Base-by-base conservation (phyloP, 768 basidiomycete genomes). In the Rhodosporidiobolus sp. region DNA sequence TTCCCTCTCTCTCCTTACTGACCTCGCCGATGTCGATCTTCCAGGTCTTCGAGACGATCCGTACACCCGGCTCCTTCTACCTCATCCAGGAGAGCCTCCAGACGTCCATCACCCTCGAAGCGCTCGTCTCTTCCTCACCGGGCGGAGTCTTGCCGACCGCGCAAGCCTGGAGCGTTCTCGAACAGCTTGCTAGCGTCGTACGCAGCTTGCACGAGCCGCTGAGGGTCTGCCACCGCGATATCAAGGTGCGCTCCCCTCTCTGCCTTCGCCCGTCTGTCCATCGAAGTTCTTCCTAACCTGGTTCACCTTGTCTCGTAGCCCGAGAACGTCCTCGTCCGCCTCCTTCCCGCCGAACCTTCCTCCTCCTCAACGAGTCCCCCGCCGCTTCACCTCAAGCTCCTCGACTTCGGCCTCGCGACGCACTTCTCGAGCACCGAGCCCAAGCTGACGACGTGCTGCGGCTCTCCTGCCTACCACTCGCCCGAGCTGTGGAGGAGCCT, bases 371-470 rank as follows among this genome's bases (percentile, higher is more conserved):
- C n/a, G n/a, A n/a, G n/a, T n/a, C n/a, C n/a, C n/a, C n/a, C n/a
- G n/a, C n/a, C n/a, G 0, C 59, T 75, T 1, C 46, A 63, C 7
- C 79, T 83, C 72, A 73, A 82, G 30, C 75, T 84, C 24, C 78
- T 84, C 61, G 83, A 84, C 77, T 80, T 84, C 30, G 83, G 83
- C 0, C 78, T 84, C 24, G 82, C 83, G 8, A 84, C 83, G 4
- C 81, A 82, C 59, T 84, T 79, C 63, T 81, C 81, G 24, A 65
- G 76, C 10, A 79, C 79, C 50, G 76, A 82, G 65, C 77, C 83
- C 12, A 81, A 80, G 65, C 75, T 84, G 63, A 83, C 83, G 12
- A 84, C 83, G 0, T 84, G 83, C 70, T 84, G 83, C 66, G 82
- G 82, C 65, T 75, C 70, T 7, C 76, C 77, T 2, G 79, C 78